Evolutionary conservation across 805 yeast genomes (phyloP), one percentile per base, ranked within the genome.

Genomic region (Zygoascus flipseniorum): DNA sequence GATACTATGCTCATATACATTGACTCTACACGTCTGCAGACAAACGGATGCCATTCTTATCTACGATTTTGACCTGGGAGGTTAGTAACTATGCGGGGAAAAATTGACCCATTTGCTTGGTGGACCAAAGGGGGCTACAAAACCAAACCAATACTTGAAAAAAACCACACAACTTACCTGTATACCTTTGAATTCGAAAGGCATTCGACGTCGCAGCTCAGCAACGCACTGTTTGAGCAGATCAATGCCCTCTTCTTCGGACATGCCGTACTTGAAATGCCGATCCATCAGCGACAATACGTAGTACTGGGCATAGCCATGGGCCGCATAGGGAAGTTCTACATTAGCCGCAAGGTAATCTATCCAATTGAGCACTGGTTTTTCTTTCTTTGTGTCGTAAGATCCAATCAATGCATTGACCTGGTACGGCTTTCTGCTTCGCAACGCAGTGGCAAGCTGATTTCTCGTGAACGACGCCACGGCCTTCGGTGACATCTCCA

Each of bases 281-380:
- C 85, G 89, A 73, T 93, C 99, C 60, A 93, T 76, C 58, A 92
- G 73, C 1, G 98, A 86, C 69, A 89, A 78, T 32, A 96, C 83
- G 69, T 93, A 93, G 71, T 92, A 93, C 1, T 95, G 96, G n/a
- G 98, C 96, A 66, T 93, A 93, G 11, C 99, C 99, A 68, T 93
- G 99, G 1, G 98, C 98, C 16, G 95, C 96, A 66, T 93, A 93
- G 14, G 99, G 98, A 55, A 93, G 76, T 56, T 84, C 88, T 14
- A 84, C 95, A 60, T 84, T 81, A 2, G 99, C 87, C 8, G 99
- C 99, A 59, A 93, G 73, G 69, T 93, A 93, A 68, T 93, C 99
- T 60, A 93, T 86, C 84, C 92, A 89, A 65, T 86, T 83, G 63
- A 93, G 76, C 50, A 79, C 73, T 42, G 97, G 89, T 55, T 72